These are phyloP conservation scores for Hericium alpestre DNA, from an alignment of 768 basidiomycete species.

Conservation along the genomic window DNA sequence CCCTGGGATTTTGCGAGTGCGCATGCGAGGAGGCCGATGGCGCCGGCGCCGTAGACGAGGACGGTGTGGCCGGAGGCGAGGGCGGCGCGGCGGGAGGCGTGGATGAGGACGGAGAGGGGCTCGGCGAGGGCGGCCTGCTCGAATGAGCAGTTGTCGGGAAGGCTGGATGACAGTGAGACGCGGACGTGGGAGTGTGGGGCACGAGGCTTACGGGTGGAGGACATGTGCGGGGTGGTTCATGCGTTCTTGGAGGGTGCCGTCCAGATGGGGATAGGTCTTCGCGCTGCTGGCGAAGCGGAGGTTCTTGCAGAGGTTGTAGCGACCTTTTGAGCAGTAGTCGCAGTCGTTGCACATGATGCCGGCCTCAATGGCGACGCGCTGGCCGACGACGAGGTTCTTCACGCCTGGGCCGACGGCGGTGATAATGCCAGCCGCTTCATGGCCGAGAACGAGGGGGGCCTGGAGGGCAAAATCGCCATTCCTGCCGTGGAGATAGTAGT, in stretches of 20 bases:
- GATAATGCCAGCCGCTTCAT: slow-evolving; percentile 84
- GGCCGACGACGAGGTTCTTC: slow-evolving; percentile 54
- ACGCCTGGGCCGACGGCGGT: slow-evolving; percentile 74
- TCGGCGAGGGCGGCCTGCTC: slow-evolving; percentile 85
- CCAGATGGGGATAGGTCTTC: slow-evolving; percentile 85
- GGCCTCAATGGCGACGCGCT: slow-evolving; percentile 89
- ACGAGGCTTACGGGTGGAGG: slow-evolving; percentile 62
- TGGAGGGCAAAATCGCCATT: slow-evolving; percentile 89
- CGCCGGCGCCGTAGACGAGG: slow-evolving; percentile 85
- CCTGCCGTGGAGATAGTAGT: slow-evolving; percentile 81
- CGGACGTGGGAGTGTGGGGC: not conserved
- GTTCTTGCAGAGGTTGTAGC: slow-evolving; percentile 87
- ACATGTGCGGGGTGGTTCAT: slow-evolving; percentile 86
- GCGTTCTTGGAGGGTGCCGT: slow-evolving; percentile 79
- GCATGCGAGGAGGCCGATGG: slow-evolving; percentile 87
- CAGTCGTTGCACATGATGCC: slow-evolving; percentile 81
- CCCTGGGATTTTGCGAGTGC: slow-evolving; percentile 66
- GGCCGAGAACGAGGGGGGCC: slow-evolving; percentile 82
- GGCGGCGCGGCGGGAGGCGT: slow-evolving; percentile 38
- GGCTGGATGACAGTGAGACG: slow-evolving; percentile 26
- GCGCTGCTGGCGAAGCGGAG: slow-evolving; percentile 88
- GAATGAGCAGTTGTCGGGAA: slow-evolving; percentile 67
- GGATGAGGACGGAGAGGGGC: slow-evolving; percentile 84
- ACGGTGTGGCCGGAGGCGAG: slow-evolving; percentile 50
- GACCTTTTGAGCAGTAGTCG: slow-evolving; percentile 55